Evolutionary conservation across 2,329 filamentous ascomycete species (phyloP), one percentile per base, ranked within the genome.

Genomic region (Trematosphaeria pertusa): DNA sequence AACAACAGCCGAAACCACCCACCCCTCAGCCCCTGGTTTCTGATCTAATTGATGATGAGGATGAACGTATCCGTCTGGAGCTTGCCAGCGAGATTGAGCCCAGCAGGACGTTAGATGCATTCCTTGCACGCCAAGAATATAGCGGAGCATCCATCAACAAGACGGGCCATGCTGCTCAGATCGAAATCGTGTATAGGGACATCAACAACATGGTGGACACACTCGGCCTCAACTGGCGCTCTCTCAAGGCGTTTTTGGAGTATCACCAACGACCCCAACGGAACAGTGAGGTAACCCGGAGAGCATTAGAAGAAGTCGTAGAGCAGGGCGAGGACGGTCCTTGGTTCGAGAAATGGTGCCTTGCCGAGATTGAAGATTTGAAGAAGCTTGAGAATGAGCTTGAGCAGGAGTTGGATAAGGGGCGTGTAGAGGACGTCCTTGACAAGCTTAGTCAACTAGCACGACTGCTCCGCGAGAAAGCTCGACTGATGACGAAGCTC

Each of bases 161-260:
- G 50, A 61, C 67, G 22, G 78, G 76, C 7, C 62, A 70, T 34
- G 69, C 74, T 20, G 76, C 73, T 19, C 72, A 79, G 57, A 77
- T 81, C 45, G 76, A 81, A 59, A 73, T 73, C 40, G 64, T 81
- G 40, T 94, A 89, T 68, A 82, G 87, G 34, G 89, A 93, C 61
- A 89, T 93, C 67, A 93, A 94, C 70, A 89, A 89, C 10, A 99
- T 97, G 94, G 86, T 99, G 33, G 91, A 97, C 61, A 93, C 89
- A 0, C 76, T 97, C 31, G 93, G 93, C 8, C 81, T 97, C 38
- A 97, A 97, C 66, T 85, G 89, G 5, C 82, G 93, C 12, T 85
- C 80, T 6, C 61, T 87, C 32, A 72, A 78, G 15, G 75, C 79
- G 0, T 87, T 82, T 60, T 72, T 92, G 33, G 79, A 82, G 44